phyloP scores from a whole-genome alignment of 2,329 filamentous ascomycete species.

The Colletotrichum tofieldiae region DNA sequence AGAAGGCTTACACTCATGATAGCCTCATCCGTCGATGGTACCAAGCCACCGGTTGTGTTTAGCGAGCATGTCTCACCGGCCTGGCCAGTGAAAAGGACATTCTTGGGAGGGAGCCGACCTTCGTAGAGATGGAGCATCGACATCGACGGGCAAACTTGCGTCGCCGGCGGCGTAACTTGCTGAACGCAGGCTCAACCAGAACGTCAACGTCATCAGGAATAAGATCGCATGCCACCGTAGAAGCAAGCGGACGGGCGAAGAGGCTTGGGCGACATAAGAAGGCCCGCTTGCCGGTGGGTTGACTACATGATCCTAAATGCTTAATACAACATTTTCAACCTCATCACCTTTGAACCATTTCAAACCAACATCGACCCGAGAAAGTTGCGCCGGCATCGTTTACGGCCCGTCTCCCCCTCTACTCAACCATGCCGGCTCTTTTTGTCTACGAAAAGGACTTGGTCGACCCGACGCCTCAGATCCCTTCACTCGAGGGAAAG shows the following conservation, averaged over 20 bases:
- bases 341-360: not conserved
- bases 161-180: slow-evolving; percentile 11
- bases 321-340: not conserved
- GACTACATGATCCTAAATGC: not conserved
- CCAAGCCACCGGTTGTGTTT: too few relatives aligned
- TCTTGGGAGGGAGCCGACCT: too few relatives aligned
- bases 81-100: not conserved
- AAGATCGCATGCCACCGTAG: not conserved
- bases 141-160: not conserved
- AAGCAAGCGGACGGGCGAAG: not conserved
- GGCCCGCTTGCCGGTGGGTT: not conserved
- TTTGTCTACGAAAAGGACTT: slow-evolving; percentile 35
- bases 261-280: not conserved
- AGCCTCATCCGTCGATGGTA: slow-evolving; percentile 24
- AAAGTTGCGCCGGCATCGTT: not conserved
- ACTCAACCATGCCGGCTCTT: slow-evolving; percentile 3
- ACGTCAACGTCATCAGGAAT: not conserved
- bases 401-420: not conserved
- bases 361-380: not conserved
- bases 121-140: not conserved
- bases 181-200: too few relatives aligned
- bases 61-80: not conserved
- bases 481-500: slow-evolving; percentile 62
- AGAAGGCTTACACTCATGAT: slow-evolving; percentile 34
- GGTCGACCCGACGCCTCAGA: slow-evolving; percentile 41